Conservation (phyloP, 768 basidiomycete genomes). For the Lactifluus hygrophoroides region DNA sequence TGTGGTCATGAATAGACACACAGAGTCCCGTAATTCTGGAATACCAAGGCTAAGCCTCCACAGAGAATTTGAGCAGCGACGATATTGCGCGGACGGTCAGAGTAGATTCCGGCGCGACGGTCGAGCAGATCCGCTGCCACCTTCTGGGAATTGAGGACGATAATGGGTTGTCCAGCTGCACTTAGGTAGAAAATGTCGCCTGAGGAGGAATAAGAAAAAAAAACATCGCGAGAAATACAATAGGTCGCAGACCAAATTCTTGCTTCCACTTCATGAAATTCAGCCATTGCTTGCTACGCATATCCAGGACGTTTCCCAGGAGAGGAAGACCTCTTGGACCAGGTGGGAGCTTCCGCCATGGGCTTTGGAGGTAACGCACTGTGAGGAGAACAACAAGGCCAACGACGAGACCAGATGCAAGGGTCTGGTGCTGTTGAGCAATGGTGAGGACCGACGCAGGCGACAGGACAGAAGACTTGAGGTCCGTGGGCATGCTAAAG, state of each 20-base stretch:
- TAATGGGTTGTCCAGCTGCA: slow-evolving; percentile 18
- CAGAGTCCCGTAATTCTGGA: slow-evolving; percentile 13
- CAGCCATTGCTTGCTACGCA: slow-evolving; percentile 17
- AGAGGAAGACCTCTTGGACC: slow-evolving; percentile 15
- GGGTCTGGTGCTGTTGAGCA: not conserved
- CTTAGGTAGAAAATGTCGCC: slow-evolving; percentile 19
- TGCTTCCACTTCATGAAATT: slow-evolving; percentile 14
- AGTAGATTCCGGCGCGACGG: slow-evolving; percentile 16
- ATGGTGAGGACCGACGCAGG: not conserved
- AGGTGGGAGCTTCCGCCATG: slow-evolving; percentile 17
- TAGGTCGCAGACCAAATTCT: slow-evolving; percentile 6
- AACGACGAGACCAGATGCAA: not conserved
- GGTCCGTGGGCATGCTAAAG: not conserved
- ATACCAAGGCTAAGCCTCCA: slow-evolving; percentile 14
- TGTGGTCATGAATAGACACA: not conserved
- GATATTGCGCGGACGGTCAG: slow-evolving; percentile 17
- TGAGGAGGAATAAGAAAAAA: slow-evolving; percentile 1
- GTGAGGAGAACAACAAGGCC: not conserved
- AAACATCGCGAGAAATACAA: not conserved
- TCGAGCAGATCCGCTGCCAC: slow-evolving; percentile 23
- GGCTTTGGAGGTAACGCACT: slow-evolving; percentile 14
- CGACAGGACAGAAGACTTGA: not conserved
- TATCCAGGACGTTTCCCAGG: slow-evolving; percentile 10
- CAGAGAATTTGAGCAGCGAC: slow-evolving; percentile 15
- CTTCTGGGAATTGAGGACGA: slow-evolving; percentile 23